A percentile compares a stretch with the other conserved stretches of the same genome.
Evolutionary conservation across 73 alveolate species (phyloP).

Genomic region (Uronychia binucleata): DNA sequence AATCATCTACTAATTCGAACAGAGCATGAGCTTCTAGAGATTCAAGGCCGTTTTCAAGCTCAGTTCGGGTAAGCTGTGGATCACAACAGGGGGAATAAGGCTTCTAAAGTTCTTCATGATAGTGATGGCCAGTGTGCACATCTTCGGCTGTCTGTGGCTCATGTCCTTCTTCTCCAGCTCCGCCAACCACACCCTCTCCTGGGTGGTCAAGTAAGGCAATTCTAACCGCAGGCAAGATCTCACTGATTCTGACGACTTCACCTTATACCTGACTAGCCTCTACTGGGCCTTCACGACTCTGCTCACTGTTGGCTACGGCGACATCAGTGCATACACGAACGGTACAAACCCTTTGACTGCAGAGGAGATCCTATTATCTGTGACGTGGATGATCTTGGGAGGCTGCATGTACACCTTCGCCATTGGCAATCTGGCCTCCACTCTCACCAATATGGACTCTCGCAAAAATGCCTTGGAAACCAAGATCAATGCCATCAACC

Average conservation of each 20-base stretch:
- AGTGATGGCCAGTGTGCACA: slow-evolving; percentile 6
- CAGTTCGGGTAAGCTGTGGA: background rate
- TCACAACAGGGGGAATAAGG: background rate
- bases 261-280: slow-evolving; percentile 53
- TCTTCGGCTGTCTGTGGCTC: slow-evolving; percentile 28
- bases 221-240: slow-evolving; percentile 24
- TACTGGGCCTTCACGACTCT: slow-evolving; percentile 67
- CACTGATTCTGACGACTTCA: slow-evolving; percentile 41
- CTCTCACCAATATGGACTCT: slow-evolving; percentile 34
- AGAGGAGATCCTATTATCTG: slow-evolving; percentile 48
- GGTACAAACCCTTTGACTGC: background rate
- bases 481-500: background rate
- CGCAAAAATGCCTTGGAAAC: background rate
- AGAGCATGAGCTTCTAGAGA: background rate
- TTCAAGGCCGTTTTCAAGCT: background rate
- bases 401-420: slow-evolving; percentile 63
- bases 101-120: slow-evolving; percentile 19
- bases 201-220: slow-evolving; percentile 39
- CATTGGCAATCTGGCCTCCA: slow-evolving; percentile 67
- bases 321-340: slow-evolving; percentile 56
- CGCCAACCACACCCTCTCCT: slow-evolving; percentile 35
- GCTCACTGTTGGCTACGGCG: slow-evolving; percentile 77
- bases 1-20: background rate
- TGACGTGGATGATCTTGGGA: slow-evolving; percentile 72
- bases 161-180: slow-evolving; percentile 26